phyloP scores from a whole-genome alignment of 2,329 filamentous ascomycete genomes.

The Pseudophaeomoniella oleicola region DNA sequence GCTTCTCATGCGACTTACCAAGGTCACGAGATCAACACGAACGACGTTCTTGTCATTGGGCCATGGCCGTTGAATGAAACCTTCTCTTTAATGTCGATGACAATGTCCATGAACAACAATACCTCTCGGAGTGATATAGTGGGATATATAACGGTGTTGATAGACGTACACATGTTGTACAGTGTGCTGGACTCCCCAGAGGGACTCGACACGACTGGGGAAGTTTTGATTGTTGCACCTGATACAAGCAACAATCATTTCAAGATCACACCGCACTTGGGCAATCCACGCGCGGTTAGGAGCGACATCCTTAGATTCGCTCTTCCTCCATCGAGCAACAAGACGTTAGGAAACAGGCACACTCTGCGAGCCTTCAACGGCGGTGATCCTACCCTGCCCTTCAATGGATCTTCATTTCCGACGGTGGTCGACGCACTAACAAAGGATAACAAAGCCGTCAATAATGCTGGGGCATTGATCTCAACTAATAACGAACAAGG shows the following conservation, averaged over 20 bases:
- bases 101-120: conserved; percentile 62
- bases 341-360: conserved; percentile 8
- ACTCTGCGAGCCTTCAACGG: conserved; percentile 4
- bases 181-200: conserved; percentile 48
- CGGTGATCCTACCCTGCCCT: conserved; percentile 31
- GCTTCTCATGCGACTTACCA: conserved; percentile 24
- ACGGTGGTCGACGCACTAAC: conserved; percentile 48
- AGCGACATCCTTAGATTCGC: conserved; percentile 9
- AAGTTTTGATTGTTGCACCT: conserved; percentile 58
- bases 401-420: conserved; percentile 47
- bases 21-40: conserved; percentile 16
- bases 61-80: conserved; percentile 58
- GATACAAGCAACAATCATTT: conserved; percentile 52
- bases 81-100: conserved; percentile 66
- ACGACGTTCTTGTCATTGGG: conserved; percentile 57
- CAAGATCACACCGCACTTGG: conserved; percentile 2
- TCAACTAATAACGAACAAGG: conserved; percentile 60
- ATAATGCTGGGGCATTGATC: conserved; percentile 56
- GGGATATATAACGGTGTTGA: conserved; percentile 72
- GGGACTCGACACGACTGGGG: conserved; percentile 55
- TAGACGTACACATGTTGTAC: conserved; percentile 51
- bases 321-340: conserved; percentile 8
- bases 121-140: conserved; percentile 48
- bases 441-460: conserved; percentile 31
- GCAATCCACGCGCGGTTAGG: not conserved